Base-by-base conservation (phyloP, 2,329 filamentous ascomycete genomes). In the Pseudogymnoascus sp. region DNA sequence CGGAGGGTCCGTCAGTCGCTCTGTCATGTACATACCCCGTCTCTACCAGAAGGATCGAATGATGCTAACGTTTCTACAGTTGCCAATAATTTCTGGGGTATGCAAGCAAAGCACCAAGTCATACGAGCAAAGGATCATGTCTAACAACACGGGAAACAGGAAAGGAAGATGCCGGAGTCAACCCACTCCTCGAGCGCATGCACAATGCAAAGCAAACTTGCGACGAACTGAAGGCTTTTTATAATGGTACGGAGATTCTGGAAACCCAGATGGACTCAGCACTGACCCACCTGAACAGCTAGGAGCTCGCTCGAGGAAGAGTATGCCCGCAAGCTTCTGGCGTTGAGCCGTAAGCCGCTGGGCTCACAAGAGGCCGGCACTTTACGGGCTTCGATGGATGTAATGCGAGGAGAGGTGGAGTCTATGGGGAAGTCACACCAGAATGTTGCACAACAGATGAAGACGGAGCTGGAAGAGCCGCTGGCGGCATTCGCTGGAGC, bases 31-130 rank as follows among this genome's bases (percentile, higher is more conserved):
- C 57, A 9, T 11, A 1, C 34, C 16, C 34, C 18, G 5, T 22
- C 20, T 7, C 2, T 39, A 25, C 32, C 3, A 14, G 18, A 39
- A 54, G 14, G 6, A 54, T 58, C 18, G 47, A 62, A 58, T 41
- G 9, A 59, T 71, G 66, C 75, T 77, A 62, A 78, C 67, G 43
- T 14, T 11, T 14, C 9, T n/a, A 61, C 66, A 92, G 92, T 99
- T 78, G 93, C 94, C 70, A 99, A 99, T 78, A 99, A 99, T 74
- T 99, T 99, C 76, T 99, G 94, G 94, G 94, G 47, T 54, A 54
- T 54, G 47, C 28, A 54, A 32, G 47, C 47, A 54, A 34, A 32
- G 9, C 16, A 34, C 14, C 9, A 54, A 20, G 11, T 16, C 11
- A 14, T 8, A 32, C 28, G 28, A 32, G 3, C 12, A 12, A 16